Percentiles rank a stretch among this genome's conserved stretches.
Evolutionary conservation across 495 filamentous ascomycete species (phyloP).

Genomic region (Daldinia concentrica): DNA sequence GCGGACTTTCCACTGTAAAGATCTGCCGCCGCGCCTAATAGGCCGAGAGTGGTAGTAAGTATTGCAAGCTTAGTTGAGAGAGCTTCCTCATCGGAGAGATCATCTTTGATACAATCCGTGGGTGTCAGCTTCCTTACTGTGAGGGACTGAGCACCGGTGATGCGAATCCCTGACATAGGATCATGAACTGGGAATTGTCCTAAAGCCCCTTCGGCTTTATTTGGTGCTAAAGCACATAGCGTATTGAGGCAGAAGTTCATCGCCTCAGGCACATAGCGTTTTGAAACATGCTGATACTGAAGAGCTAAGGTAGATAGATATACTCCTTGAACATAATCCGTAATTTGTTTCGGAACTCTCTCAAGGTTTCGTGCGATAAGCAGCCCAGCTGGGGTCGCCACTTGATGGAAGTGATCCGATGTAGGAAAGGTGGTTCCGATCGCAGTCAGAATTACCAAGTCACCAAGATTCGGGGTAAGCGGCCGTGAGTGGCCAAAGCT

Average conservation of each 20-base stretch:
- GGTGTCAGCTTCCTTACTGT: slow-evolving; percentile 55
- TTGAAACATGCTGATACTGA: slow-evolving; percentile 81
- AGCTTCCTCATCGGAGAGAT: slow-evolving; percentile 47
- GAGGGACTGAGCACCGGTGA: slow-evolving; percentile 49
- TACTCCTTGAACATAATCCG: slow-evolving; percentile 76
- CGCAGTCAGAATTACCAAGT: slow-evolving; percentile 82
- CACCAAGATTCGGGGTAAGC: slow-evolving; percentile 71
- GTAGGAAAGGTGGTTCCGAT: slow-evolving; percentile 89
- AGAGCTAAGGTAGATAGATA: slow-evolving; percentile 79
- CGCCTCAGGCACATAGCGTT: slow-evolving; percentile 87
- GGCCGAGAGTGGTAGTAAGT: slow-evolving; percentile 62
- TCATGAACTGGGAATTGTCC: slow-evolving; percentile 72
- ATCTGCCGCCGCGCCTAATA: slow-evolving; percentile 68
- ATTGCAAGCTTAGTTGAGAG: slow-evolving; percentile 65
- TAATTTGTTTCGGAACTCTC: slow-evolving; percentile 67
- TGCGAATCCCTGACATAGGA: slow-evolving; percentile 62
- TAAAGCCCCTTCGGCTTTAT: slow-evolving; percentile 52
- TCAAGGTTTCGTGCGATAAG: slow-evolving; percentile 85
- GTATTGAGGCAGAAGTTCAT: slow-evolving; percentile 82
- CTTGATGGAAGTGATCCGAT: slow-evolving; percentile 94
- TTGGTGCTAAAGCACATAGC: slow-evolving; percentile 72
- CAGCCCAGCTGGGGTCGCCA: slow-evolving; percentile 87
- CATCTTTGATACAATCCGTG: slow-evolving; percentile 61
- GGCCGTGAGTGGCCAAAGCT: slow-evolving; percentile 68
- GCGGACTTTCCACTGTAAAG: slow-evolving; percentile 73